phyloP scores from a whole-genome alignment of 2,329 filamentous ascomycete genomes.

The Exophiala sp. region DNA sequence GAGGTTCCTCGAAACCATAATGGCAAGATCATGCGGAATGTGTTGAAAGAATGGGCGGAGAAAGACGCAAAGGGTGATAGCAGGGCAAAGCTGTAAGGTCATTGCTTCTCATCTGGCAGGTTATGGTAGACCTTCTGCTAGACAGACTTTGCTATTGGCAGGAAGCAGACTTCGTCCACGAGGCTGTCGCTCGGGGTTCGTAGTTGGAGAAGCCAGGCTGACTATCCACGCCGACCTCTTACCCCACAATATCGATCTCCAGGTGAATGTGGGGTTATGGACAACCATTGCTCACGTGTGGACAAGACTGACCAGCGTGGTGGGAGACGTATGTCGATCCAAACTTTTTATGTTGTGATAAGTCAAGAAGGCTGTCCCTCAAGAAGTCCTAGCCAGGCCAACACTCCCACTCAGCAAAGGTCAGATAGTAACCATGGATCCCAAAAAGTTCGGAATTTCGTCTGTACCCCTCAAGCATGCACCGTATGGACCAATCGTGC shows the following conservation, averaged over 20 bases:
- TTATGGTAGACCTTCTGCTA: too few species aligned
- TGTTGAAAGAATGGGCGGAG: slow-evolving; percentile 21
- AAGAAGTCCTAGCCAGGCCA: too few species aligned
- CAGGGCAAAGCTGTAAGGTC: slow-evolving; percentile 10
- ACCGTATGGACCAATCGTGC: slow-evolving; percentile 17
- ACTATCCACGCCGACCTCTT: neutral
- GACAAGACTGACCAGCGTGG: neutral
- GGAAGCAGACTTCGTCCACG: neutral
- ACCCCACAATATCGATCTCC: neutral
- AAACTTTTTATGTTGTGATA: too few species aligned
- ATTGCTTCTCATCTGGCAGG: neutral
- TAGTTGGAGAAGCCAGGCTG: neutral
- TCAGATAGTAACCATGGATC: slow-evolving; percentile 13
- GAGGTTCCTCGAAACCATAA: slow-evolving; percentile 48
- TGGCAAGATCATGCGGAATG: slow-evolving; percentile 46
- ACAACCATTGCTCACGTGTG: neutral
- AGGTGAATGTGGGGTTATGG: neutral
- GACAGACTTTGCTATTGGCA: too few species aligned
- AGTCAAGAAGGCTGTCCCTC: too few species aligned
- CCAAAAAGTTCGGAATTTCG: slow-evolving; percentile 15
- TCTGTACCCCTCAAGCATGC: slow-evolving; percentile 19
- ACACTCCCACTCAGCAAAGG: neutral
- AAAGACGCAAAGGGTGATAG: neutral
- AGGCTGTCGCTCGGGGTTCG: neutral
- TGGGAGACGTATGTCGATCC: neutral